These are phyloP conservation scores for Candida vartiovaarae DNA, from an alignment of 805 yeast species.

Conservation along the genomic window DNA sequence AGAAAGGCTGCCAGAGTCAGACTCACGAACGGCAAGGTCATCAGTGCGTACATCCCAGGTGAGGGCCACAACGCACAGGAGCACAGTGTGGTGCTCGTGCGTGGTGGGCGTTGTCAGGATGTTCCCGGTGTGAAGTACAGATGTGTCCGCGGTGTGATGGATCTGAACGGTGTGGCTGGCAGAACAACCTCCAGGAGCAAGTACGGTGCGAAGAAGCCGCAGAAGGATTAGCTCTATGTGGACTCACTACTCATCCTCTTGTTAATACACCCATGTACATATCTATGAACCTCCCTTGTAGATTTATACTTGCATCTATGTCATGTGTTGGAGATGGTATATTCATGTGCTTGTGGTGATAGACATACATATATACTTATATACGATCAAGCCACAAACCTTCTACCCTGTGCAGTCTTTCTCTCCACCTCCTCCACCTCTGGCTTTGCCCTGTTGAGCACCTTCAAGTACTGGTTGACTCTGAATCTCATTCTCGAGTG, in stretches of 20 bases:
- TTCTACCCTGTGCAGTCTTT: constrained; percentile 28
- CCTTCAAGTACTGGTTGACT: constrained; percentile 89
- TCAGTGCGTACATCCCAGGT: constrained; percentile 94
- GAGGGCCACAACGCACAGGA: constrained; percentile 98
- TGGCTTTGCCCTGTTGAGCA: constrained; percentile 93
- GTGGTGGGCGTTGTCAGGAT: constrained; percentile 99
- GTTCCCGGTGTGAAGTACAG: constrained; percentile 97
- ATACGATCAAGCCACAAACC: constrained; percentile 3
- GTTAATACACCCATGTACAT: neutral
- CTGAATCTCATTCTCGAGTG: constrained; percentile 98
- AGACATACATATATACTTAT: neutral
- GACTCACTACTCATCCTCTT: neutral
- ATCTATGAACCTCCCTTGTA: no score
- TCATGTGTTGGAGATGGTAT: no score
- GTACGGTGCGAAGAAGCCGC: constrained; percentile 88
- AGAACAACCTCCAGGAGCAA: constrained; percentile 84
- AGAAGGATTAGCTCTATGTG: constrained; percentile 23
- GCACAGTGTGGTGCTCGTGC: constrained; percentile 88
- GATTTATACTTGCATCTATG: no score
- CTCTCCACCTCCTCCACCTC: constrained; percentile 66
- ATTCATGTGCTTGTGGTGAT: neutral
- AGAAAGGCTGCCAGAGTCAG: constrained; percentile 95
- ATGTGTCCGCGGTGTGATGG: constrained; percentile 87
- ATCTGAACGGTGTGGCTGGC: constrained; percentile 91
- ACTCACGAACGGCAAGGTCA: constrained; percentile 79